Base-by-base conservation (phyloP, 495 filamentous ascomycete species). In the Trypethelium eluteriae region DNA sequence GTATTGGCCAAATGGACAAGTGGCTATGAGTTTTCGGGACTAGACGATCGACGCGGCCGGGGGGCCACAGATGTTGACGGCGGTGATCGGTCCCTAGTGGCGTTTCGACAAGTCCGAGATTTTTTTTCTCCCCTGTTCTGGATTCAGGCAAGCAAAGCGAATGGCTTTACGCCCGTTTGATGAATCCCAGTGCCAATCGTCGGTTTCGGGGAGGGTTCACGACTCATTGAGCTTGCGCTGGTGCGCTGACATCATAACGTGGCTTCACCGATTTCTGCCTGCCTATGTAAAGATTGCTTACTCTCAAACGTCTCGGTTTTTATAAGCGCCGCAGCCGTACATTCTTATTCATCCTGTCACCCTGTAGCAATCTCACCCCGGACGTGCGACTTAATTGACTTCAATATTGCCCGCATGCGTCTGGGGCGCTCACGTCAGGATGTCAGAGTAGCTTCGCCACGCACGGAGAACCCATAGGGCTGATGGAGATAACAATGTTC, bases 401-500 rank as follows among this genome's bases (percentile, higher is more conserved):
- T 59, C 53, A 36, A 36, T 59, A 34, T 59, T 53, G 49, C 49
- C 49, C 49, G 49, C 53, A 59, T 59, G 34, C 18, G 25, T 59
- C 10, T 7, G 25, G 41, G 41, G 7, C 41, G 53, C 53, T 32
- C 53, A 59, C 53, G 53, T 59, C 53, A 59, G 49, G 41, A 2
- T 25, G n/a, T 18, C 53, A 36, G 11, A 11, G 49, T n/a, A n/a
- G n/a, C n/a, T 9, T 35, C 2, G 34, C 32, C 5, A 7, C 18
- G 53, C 11, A 35, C 53, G 36, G n/a, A 53, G 47, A 5, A 53
- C 32, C 14, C 14, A 14, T 59, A 59, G 36, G 53, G 53, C 53
- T 59, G 53, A 34, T 59, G 53, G 53, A 36, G 7, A 36, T 59
- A 59, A 35, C 36, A 59, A 59, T 59, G 53, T 59, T 59, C 53